Evolutionary conservation across 2,329 filamentous ascomycete genomes (phyloP), one percentile per base, ranked within the genome.

Genomic region (Colletotrichum sp.): DNA sequence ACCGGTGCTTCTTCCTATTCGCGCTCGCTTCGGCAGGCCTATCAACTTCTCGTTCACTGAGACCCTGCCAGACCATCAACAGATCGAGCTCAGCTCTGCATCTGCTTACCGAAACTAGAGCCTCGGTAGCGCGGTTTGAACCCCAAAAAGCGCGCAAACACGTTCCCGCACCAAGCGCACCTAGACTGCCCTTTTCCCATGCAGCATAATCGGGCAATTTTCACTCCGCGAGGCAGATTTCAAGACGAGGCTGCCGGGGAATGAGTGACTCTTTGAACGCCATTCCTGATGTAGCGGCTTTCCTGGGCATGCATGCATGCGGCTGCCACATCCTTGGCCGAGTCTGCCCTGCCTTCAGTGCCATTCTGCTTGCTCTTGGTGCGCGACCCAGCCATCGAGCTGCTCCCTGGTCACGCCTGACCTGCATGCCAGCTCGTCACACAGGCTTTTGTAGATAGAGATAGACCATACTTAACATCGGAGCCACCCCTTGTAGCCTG

Each of bases 251-350:
- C 72, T 74, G 67, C 61, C 43, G 28, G 28, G 12, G n/a, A 26
- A 13, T 43, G 13, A 66, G 58, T 71, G 58, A 58, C 67, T 66
- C 60, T 36, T 48, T 32, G 12, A 9, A n/a, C 21, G 21, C 32
- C 24, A 52, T 21, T 75, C 16, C 30, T 18, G 52, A 43, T 36
- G 15, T 34, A 30, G 72, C 65, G 48, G 67, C 71, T 63, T 65
- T 64, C 26, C 72, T 67, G 48, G 67, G 67, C 72, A 74, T 66
- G 72, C 67, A 66, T 74, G 67, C 67, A 28, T 66, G 67, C 67
- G 24, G 36, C 36, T 26, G 24, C 60, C 9, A 21, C 34, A 61
- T 24, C 24, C 55, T 38, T 21, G 38, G 55, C 24, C 55, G 7
- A 48, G 32, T 32, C 67, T 38, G 66, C 57, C 58, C 67, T 28